Percentiles rank a stretch among this genome's conserved stretches.
phyloP scores from a whole-genome alignment of 1,139 yeast genomes.

The Saccharomyces hybrid region DNA sequence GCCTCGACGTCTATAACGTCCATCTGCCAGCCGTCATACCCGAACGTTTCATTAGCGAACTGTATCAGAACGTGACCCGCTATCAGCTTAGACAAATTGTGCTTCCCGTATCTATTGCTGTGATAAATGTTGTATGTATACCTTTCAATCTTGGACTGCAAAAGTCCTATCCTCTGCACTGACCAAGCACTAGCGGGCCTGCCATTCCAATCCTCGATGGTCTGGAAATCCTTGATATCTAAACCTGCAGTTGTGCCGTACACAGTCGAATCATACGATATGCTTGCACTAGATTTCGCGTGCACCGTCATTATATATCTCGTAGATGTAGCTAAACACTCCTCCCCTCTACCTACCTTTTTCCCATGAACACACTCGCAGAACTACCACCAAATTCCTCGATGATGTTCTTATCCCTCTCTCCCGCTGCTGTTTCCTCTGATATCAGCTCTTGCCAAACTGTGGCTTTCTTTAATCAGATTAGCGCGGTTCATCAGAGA shows the following conservation, averaged over 20 bases:
- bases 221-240: conserved; percentile 17
- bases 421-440: not conserved
- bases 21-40: conserved; percentile 30
- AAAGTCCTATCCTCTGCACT: conserved; percentile 21
- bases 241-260: conserved; percentile 17
- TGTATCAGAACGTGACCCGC: conserved; percentile 26
- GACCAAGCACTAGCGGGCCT: conserved; percentile 31
- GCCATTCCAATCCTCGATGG: conserved; percentile 24
- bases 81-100: conserved; percentile 23
- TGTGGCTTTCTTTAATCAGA: not conserved
- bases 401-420: not conserved
- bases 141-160: conserved; percentile 25
- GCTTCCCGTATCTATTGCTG: conserved; percentile 25
- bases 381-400: not conserved
- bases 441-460: not conserved
- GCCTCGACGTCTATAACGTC: conserved; percentile 23
- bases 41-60: conserved; percentile 29
- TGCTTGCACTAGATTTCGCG: not conserved
- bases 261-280: conserved; percentile 19
- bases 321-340: not conserved
- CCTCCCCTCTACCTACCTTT: not conserved
- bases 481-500: not conserved
- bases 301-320: not conserved
- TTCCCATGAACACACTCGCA: not conserved
- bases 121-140: conserved; percentile 25